These are phyloP conservation scores for Trichoderma asperelloides DNA, from an alignment of 495 filamentous ascomycete species.

Conservation along the genomic window DNA sequence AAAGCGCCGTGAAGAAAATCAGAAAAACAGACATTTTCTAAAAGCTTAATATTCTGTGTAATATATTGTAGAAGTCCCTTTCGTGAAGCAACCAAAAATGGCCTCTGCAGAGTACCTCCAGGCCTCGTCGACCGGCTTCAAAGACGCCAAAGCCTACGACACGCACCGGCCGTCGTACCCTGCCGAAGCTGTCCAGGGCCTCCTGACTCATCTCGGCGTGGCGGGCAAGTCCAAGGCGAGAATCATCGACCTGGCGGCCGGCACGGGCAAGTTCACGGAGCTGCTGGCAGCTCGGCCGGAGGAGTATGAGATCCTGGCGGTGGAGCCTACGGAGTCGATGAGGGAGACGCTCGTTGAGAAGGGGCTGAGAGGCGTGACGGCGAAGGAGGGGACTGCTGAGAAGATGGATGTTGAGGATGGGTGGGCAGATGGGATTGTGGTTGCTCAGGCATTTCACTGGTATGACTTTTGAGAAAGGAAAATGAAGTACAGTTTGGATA, in stretches of 20 bases:
- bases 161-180: slow-evolving; percentile 54
- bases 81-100: not conserved
- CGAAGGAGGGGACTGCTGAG: slow-evolving; percentile 45
- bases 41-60: too few species aligned
- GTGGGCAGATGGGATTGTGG: slow-evolving; percentile 54
- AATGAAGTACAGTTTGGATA: not conserved
- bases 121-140: slow-evolving; percentile 37
- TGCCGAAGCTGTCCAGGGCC: slow-evolving; percentile 38
- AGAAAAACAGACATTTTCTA: not conserved
- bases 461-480: slow-evolving; percentile 21
- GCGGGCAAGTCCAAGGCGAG: slow-evolving; percentile 28
- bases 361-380: slow-evolving; percentile 36
- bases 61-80: too few species aligned
- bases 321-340: slow-evolving; percentile 57
- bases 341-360: slow-evolving; percentile 45
- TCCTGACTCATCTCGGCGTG: slow-evolving; percentile 42
- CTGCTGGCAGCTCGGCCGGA: slow-evolving; percentile 43
- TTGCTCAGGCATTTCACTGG: slow-evolving; percentile 59
- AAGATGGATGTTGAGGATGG: slow-evolving; percentile 43
- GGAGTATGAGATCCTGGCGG: slow-evolving; percentile 45
- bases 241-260: slow-evolving; percentile 54
- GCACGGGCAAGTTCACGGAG: slow-evolving; percentile 61
- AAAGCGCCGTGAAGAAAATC: not conserved
- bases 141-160: slow-evolving; percentile 49
- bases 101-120: not conserved